Evolutionary conservation across 129 eudicot genomes (phyloP).

Genomic region (Tagetes patula): DNA sequence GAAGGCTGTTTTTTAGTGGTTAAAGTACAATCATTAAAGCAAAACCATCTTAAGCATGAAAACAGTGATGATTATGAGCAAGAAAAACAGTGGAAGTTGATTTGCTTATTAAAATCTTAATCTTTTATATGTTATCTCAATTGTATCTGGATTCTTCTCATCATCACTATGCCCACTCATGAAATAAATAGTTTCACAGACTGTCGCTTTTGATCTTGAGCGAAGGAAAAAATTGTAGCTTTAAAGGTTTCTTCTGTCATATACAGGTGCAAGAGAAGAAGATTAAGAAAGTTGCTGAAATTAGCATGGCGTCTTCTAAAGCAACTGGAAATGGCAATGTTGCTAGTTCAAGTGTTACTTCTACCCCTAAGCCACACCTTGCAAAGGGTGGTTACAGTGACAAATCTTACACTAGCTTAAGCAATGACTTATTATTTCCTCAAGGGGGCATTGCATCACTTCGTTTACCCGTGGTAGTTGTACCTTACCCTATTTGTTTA

Average conservation of each 20-base stretch:
- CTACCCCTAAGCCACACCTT: constrained; percentile 49
- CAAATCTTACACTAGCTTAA: constrained; percentile 49
- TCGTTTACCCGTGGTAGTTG: constrained; percentile 97
- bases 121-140: not conserved
- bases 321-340: constrained; percentile 69
- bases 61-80: not conserved
- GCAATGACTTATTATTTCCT: constrained; percentile 60
- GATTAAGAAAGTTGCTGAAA: constrained; percentile 76
- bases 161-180: not conserved
- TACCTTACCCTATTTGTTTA: constrained; percentile 38
- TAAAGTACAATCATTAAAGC: not conserved
- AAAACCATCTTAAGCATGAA: not conserved
- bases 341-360: constrained; percentile 57
- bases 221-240: not conserved
- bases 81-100: not conserved
- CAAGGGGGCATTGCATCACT: constrained; percentile 70
- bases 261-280: constrained; percentile 93
- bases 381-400: constrained; percentile 73
- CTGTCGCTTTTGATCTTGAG: not conserved
- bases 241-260: not conserved
- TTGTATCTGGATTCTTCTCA: not conserved
- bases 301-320: constrained; percentile 67
- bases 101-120: not conserved
- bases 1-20: not conserved
- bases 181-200: not conserved